A percentile compares a stretch with the other conserved stretches of the same genome.
phyloP scores from a whole-genome alignment of 805 yeast species.

The Yamadazyma akitaensis region DNA sequence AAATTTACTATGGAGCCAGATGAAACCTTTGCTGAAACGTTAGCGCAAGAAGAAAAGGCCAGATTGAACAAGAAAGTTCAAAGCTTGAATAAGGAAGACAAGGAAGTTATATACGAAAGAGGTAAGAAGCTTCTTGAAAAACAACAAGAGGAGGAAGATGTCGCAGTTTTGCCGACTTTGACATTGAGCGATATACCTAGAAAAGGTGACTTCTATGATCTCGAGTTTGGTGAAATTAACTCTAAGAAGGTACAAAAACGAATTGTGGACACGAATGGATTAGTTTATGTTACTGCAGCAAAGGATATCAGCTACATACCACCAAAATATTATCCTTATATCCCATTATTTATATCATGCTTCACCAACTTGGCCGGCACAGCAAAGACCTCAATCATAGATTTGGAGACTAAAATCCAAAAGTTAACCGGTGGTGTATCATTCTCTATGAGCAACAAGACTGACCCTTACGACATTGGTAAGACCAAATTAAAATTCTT shows the following conservation, averaged over 20 bases:
- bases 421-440: slow-evolving; percentile 81
- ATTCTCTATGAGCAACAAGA: slow-evolving; percentile 54
- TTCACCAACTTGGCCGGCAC: slow-evolving; percentile 87
- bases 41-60: slow-evolving; percentile 53
- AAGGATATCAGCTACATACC: slow-evolving; percentile 63
- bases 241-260: slow-evolving; percentile 43
- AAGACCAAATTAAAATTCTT: slow-evolving; percentile 52
- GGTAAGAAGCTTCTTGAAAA: slow-evolving; percentile 58
- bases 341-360: slow-evolving; percentile 77
- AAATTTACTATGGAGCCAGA: slow-evolving; percentile 76
- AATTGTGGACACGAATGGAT: slow-evolving; percentile 72
- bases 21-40: slow-evolving; percentile 46
- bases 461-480: slow-evolving; percentile 49
- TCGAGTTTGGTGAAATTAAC: slow-evolving; percentile 26
- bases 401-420: slow-evolving; percentile 81
- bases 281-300: slow-evolving; percentile 70
- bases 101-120: slow-evolving; percentile 52
- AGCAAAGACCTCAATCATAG: slow-evolving; percentile 60
- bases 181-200: slow-evolving; percentile 69
- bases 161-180: slow-evolving; percentile 77
- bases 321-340: slow-evolving; percentile 55
- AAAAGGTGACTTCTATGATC: slow-evolving; percentile 39
- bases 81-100: slow-evolving; percentile 52
- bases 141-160: slow-evolving; percentile 69
- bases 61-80: slow-evolving; percentile 46